These are phyloP conservation scores for Pleurozium schreberi DNA, from an alignment of 225 moss, liverwort and hornwort genomes.

Conservation along the genomic window DNA sequence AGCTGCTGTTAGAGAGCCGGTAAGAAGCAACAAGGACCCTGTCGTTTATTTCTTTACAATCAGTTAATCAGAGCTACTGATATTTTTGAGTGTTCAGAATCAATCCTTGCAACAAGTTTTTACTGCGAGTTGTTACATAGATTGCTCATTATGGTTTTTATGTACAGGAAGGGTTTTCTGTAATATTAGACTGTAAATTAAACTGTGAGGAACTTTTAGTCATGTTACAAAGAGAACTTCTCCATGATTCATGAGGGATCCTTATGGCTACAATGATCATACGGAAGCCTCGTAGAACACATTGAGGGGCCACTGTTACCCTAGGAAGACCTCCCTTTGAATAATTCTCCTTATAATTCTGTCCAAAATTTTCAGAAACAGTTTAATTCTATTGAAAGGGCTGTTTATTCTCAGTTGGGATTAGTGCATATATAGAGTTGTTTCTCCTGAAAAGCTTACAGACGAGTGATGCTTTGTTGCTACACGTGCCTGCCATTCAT, in stretches of 20 bases:
- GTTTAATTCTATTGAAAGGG: neutral
- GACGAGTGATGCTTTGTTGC: neutral
- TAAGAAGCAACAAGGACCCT: conserved; percentile 28
- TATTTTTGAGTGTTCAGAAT: neutral
- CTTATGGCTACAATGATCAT: neutral
- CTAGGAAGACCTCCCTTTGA: neutral
- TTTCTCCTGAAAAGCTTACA: neutral
- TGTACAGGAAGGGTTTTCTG: neutral
- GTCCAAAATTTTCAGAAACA: neutral
- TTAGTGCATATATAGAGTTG: neutral
- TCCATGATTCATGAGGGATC: neutral
- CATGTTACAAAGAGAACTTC: neutral
- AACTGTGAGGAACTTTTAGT: neutral
- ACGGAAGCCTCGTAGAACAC: neutral
- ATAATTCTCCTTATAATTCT: neutral
- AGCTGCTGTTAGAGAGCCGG: conserved; percentile 84
- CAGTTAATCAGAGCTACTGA: neutral
- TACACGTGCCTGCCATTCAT: neutral
- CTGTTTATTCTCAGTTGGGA: neutral
- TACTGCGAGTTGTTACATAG: neutral
- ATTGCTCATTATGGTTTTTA: neutral
- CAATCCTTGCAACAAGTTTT: neutral
- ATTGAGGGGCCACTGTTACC: neutral
- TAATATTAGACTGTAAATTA: neutral
- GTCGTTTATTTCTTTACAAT: neutral